Conservation (phyloP, 2,329 filamentous ascomycete species). For the Tricladium varicosporioides region DNA sequence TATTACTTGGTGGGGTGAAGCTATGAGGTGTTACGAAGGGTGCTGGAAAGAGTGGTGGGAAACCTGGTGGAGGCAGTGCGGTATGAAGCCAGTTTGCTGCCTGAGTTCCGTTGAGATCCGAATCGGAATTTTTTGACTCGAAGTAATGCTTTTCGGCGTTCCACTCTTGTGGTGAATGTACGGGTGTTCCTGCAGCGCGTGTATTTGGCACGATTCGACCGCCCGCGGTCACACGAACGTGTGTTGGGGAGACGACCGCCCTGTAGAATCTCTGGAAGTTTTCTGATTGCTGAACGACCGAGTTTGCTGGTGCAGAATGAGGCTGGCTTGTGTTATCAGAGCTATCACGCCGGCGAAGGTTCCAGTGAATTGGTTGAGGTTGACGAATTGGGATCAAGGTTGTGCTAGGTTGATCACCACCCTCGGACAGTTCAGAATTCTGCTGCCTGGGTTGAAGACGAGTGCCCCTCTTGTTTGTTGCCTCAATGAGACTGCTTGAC, state of each 20-base stretch:
- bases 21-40: slow-evolving; percentile 18
- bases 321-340: slow-evolving; percentile 35
- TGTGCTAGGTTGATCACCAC: slow-evolving; percentile 10
- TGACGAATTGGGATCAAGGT: slow-evolving; percentile 6
- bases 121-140: slow-evolving; percentile 17
- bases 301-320: slow-evolving; percentile 52
- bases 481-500: slow-evolving; percentile 20
- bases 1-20: slow-evolving; percentile 14
- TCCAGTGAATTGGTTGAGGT: slow-evolving; percentile 27
- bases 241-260: slow-evolving; percentile 64
- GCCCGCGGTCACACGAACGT: slow-evolving; percentile 65
- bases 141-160: slow-evolving; percentile 27
- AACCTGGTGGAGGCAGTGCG: slow-evolving; percentile 8
- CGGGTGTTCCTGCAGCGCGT: slow-evolving; percentile 36
- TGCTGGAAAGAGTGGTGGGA: slow-evolving; percentile 16
- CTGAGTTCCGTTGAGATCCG: slow-evolving; percentile 4
- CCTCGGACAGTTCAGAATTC: slow-evolving; percentile 21
- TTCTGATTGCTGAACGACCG: slow-evolving; percentile 56
- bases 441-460: slow-evolving; percentile 11
- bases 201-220: slow-evolving; percentile 67
- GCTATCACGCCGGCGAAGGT: slow-evolving; percentile 29
- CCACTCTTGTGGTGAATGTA: slow-evolving; percentile 22
- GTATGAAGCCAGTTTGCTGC: slow-evolving; percentile 10
- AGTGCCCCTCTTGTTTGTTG: slow-evolving; percentile 18
- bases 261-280: slow-evolving; percentile 69